Percentiles rank a stretch among this genome's conserved stretches.
These are phyloP conservation scores for Epicoccum nigrum DNA, from an alignment of 2,329 filamentous ascomycete species.

Conservation along the genomic window DNA sequence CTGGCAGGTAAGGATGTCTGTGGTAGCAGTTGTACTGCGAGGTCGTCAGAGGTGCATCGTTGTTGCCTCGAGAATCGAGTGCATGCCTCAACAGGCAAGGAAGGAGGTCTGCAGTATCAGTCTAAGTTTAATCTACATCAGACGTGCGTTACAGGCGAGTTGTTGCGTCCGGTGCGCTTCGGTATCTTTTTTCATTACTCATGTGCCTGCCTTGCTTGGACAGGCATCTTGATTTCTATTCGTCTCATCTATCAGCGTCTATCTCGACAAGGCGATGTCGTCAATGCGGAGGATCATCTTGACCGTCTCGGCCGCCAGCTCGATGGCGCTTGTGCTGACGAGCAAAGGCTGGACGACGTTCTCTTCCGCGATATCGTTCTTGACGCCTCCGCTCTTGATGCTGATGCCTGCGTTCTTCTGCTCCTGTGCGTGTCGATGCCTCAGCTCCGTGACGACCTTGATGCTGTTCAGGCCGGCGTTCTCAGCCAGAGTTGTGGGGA, in stretches of 20 bases:
- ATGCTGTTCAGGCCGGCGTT: constrained; percentile 98
- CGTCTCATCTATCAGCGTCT: constrained; percentile 2
- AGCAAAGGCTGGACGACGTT: constrained; percentile 95
- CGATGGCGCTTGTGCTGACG: constrained; percentile 96
- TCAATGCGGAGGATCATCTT: constrained; percentile 86
- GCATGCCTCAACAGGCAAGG: too few species aligned
- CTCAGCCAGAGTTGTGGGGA: constrained; percentile 94
- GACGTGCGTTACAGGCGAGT: background rate
- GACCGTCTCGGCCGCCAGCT: constrained; percentile 95
- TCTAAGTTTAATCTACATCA: background rate
- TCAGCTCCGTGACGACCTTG: constrained; percentile 95
- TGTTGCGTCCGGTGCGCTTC: constrained; percentile 8
- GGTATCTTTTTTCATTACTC: constrained; percentile 18
- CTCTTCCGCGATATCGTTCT: constrained; percentile 94
- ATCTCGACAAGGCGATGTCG: constrained; percentile 63
- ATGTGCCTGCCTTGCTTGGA: constrained; percentile 9
- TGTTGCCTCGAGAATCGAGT: too few species aligned
- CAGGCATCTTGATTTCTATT: constrained; percentile 6
- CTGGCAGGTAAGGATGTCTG: too few species aligned
- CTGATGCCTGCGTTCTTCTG: constrained; percentile 97
- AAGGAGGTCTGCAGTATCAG: too few species aligned
- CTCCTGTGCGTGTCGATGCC: constrained; percentile 91
- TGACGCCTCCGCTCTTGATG: constrained; percentile 97
- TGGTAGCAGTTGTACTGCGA: too few species aligned
- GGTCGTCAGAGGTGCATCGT: too few species aligned